Evolutionary conservation across 148 eudicot species (phyloP), one percentile per base, ranked within the genome.

Genomic region (Chenopodium berlandieri): DNA sequence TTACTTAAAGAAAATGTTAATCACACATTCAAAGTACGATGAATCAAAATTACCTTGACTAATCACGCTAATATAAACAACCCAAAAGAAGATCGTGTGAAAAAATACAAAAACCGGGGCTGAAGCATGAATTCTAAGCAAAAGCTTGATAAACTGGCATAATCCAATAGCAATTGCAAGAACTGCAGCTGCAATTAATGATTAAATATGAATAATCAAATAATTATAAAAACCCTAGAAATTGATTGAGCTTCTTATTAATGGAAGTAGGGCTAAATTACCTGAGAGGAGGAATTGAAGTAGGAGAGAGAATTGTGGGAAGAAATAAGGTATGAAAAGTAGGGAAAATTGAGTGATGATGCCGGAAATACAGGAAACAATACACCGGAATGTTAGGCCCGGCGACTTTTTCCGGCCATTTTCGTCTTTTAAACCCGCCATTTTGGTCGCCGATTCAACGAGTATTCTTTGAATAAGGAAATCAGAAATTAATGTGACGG

Each of bases 21-120:
- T 9, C 48, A 8, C 65, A 34, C 27, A 0, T 32, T 40, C 31
- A 73, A 79, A 54, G 27, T 1, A 69, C 2, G 6, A 70, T 48
- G 22, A 79, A 37, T 47, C 56, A 80, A 50, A 7, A 27, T 9
- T 85, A 94, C 98, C 93, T 87, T 66, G 75, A 52, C 91, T 86
- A 86, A 91, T 46, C 11, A 87, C 87, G 70, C 70, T 69, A 32
- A 88, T 3, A 72, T 89, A 89, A 83, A 91, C 83, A 48, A 60
- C 86, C 94, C 94, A 92, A 67, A 89, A 12, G 71, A 88, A 92
- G 4, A 92, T 32, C 11, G 91, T 52, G 76, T 80, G 91, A 23
- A 87, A 85, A 74, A 92, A 85, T 78, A 92, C 96, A 63, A 92
- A 89, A 47, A 93, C 92, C 8, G 98, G 93, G 80, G 98, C 90